Base-by-base conservation (phyloP, 2,329 filamentous ascomycete species). In the Hymenoscyphus linearis region DNA sequence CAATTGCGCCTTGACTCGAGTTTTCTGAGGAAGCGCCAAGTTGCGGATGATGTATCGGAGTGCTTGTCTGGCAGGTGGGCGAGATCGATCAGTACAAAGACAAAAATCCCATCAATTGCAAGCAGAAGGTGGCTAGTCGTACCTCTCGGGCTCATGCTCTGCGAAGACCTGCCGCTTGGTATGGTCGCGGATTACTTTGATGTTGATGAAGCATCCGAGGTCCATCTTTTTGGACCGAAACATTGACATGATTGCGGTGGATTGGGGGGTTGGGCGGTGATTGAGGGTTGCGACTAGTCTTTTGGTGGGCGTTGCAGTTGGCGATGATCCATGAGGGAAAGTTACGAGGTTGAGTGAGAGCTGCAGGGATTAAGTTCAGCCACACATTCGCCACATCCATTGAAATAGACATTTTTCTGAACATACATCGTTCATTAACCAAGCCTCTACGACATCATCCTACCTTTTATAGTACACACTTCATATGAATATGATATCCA, bases 141-240 rank as follows among this genome's bases (percentile, higher is more conserved):
- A 73, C 93, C 93, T 88, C 78, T 97, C 89, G 4, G 92, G 85
- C 79, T 99, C 95, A 73, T 88, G 80, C 74, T 91, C 82, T 73
- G 89, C 89, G 72, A 93, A 97, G 62, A 92, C 90, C 79, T 96
- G 93, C 71, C 95, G 89, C 85, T 98, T 99, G 60, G 92, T 93
- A 79, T 98, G 91, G 77, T 99, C 95, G 71, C 95, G 91, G 74
- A 99, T 89, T 68, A 90, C 84, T 68, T 88, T 88, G 74, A 88
- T 85, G 73, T 97, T 97, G 78, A 96, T 77, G 73, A 90, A 96
- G 74, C 91, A 91, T 74, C 89, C 87, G 68, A 98, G 79, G 70
- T 98, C 92, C 69, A 97, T 86, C 81, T 87, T 93, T 78, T 96
- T 96, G 35, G 92, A 82, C 70, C 92, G 83, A 78, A 96, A 97